Percentiles rank a stretch among this genome's conserved stretches.
These are phyloP conservation scores for Talaromyces sp. DNA, from an alignment of 2,329 filamentous ascomycete genomes.

Conservation along the genomic window DNA sequence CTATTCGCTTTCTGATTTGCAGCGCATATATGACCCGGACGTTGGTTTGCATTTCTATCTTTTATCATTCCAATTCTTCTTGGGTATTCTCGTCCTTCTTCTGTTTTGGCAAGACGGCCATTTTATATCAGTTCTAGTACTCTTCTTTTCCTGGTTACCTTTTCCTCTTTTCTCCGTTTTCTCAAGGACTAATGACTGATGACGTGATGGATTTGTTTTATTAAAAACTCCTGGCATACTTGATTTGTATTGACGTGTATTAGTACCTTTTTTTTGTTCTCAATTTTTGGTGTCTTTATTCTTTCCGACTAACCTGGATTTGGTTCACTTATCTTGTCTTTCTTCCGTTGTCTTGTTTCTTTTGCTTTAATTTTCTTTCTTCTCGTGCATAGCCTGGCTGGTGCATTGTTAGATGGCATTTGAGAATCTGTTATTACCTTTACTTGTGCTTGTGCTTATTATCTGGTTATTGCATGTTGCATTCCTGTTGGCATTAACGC, in stretches of 20 bases:
- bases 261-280: background rate
- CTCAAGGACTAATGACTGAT: constrained; percentile 9
- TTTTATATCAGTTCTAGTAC: background rate
- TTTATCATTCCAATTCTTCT: background rate
- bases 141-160: background rate
- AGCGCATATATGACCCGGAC: background rate
- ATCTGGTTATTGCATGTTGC: background rate
- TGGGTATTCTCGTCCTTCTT: background rate
- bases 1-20: background rate
- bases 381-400: background rate
- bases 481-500: background rate
- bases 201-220: constrained; percentile 7
- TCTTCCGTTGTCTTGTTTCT: background rate
- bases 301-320: background rate
- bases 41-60: background rate
- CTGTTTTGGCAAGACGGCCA: background rate
- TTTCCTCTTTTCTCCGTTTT: constrained; percentile 2
- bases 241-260: background rate
- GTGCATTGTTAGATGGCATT: background rate
- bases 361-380: background rate
- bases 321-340: background rate
- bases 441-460: background rate
- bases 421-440: background rate
- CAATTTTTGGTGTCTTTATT: background rate
- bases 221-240: background rate